Evolutionary conservation across 176 grass and related monocot genomes (phyloP).

Genomic region (Pharus latifolius): DNA sequence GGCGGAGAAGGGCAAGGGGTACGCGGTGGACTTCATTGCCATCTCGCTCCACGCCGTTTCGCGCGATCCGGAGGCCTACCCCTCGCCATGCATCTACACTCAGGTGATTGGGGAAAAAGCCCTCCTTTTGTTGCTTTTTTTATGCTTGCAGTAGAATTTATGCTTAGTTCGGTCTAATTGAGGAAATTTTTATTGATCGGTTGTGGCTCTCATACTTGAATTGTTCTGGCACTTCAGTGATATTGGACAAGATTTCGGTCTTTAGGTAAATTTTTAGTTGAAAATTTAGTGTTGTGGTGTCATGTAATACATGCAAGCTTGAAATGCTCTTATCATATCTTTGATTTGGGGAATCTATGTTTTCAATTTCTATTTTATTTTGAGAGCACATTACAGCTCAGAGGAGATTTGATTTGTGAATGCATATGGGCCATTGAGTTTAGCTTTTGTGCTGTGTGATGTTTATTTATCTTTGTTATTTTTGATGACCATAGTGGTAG

Average conservation of each 20-base stretch:
- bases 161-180: neutral
- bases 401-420: neutral
- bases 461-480: neutral
- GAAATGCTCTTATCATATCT: neutral
- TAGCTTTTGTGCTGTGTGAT: neutral
- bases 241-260: neutral
- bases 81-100: conserved; percentile 73
- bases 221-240: neutral
- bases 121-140: neutral
- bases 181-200: neutral
- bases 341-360: neutral
- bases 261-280: neutral
- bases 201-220: neutral
- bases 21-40: conserved; percentile 67
- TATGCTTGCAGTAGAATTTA: neutral
- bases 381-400: neutral
- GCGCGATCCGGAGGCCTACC: conserved; percentile 71
- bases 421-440: neutral
- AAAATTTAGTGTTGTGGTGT: neutral
- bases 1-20: conserved; percentile 56
- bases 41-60: conserved; percentile 89
- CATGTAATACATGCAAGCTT: neutral
- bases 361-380: neutral
- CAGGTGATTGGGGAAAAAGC: conserved; percentile 44
- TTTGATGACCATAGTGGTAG: neutral